Evolutionary conservation across 2,329 filamentous ascomycete species (phyloP).

Genomic region (Dothiorella sarmentorum): DNA sequence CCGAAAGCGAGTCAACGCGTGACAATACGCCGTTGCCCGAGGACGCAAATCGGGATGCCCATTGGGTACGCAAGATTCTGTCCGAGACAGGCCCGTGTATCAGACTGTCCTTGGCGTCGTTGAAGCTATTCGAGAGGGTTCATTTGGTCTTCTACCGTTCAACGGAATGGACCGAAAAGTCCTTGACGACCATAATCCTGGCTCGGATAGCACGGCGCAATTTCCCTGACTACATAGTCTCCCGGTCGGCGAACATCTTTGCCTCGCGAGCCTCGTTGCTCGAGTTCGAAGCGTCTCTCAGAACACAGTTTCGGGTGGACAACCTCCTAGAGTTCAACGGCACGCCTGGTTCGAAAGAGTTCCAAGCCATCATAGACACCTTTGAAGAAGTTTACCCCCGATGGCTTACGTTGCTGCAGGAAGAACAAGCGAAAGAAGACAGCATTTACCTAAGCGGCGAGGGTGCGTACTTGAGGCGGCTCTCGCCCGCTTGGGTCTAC

Average conservation of each 20-base stretch:
- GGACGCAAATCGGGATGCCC: conserved; percentile 62
- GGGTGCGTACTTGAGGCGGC: conserved; percentile 81
- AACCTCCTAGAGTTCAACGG: conserved; percentile 76
- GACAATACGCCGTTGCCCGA: conserved; percentile 33
- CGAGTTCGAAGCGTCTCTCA: conserved; percentile 85
- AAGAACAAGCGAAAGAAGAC: conserved; percentile 76
- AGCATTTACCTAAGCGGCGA: conserved; percentile 76
- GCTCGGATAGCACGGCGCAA: conserved; percentile 83
- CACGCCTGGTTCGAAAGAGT: conserved; percentile 60
- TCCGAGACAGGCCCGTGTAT: conserved; percentile 78
- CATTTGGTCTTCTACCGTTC: conserved; percentile 96
- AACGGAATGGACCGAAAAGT: conserved; percentile 96
- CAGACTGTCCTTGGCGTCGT: conserved; percentile 66
- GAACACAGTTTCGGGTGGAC: conserved; percentile 78
- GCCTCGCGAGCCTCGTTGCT: conserved; percentile 68
- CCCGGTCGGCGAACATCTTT: conserved; percentile 86
- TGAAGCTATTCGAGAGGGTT: conserved; percentile 87
- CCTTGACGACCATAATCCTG: conserved; percentile 88
- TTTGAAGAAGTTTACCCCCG: conserved; percentile 73
- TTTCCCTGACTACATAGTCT: conserved; percentile 88
- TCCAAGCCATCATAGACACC: conserved; percentile 65
- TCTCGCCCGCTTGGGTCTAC: conserved; percentile 89
- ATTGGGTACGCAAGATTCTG: conserved; percentile 76
- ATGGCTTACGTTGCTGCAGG: conserved; percentile 70
- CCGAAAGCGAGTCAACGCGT: conserved; percentile 20